Base-by-base conservation (phyloP, 805 yeast species). In the Clavispora carvajalis region DNA sequence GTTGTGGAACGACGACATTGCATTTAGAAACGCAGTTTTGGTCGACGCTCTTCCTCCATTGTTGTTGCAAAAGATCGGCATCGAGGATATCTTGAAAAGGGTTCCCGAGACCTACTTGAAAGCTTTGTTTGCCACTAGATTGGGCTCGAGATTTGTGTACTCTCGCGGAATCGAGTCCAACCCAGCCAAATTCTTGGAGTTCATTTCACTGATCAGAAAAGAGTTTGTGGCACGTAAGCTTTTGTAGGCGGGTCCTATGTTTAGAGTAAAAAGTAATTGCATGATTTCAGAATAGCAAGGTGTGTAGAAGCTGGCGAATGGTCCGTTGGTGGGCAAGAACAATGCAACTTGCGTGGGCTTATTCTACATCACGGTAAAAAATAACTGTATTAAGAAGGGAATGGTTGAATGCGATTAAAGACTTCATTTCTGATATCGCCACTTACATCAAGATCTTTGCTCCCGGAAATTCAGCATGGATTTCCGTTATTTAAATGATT, bases 91-190 rank as follows among this genome's bases (percentile, higher is more conserved):
- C 30, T 69, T 91, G 52, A 55, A 67, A 34, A 79, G 93, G 55
- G 93, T 91, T 28, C 99, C 99, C 15, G 85, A 76, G 43, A 76
- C 95, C 38, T 93, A 91, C 61, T 71, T 91, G 59, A 82, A 80
- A 57, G 95, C 96, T 3, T 77, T 91, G 52, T 85, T 91, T 57
- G 95, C 95, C 34, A 83, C 93, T 25, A 82, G 79, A 57, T 71
- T 89, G 53, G 89, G 95, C 9, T 84, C 95, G 35, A 74, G 83
- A 35, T 89, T 85, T 62, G 95, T 89, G 40, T 89, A 89, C 64
- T 72, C 84, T 21, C 74, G 82, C 56, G 96, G 96, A 41, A 71
- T 80, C 44, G 86, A 79, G 46, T 79, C 91, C 34, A 86, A 87
- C 62, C 95, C 86, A 22, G 87, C 87, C 39, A 79, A 73, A 51